These are phyloP conservation scores for Arachnopeziza araneosa DNA, from an alignment of 2,329 filamentous ascomycete genomes.

Conservation along the genomic window DNA sequence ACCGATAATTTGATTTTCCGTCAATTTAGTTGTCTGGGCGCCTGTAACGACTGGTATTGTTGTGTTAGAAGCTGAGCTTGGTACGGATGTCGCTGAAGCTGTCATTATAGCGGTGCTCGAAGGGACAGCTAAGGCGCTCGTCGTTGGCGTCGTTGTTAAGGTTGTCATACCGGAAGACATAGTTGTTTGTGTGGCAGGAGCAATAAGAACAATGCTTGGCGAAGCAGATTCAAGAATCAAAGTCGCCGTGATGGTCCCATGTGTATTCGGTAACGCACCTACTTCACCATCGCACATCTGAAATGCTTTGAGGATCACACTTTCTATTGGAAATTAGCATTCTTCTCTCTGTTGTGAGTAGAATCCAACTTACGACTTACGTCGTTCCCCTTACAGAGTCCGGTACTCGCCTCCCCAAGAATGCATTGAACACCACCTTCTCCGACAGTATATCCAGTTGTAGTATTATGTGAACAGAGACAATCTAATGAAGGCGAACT, in stretches of 20 bases:
- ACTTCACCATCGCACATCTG: slow-evolving; percentile 50
- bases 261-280: slow-evolving; percentile 50
- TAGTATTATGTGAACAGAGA: slow-evolving; percentile 55
- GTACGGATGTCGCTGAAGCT: slow-evolving; percentile 3
- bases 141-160: slow-evolving; percentile 9
- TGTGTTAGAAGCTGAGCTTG: slow-evolving; percentile 9
- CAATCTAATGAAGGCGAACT: slow-evolving; percentile 50
- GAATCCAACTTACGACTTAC: slow-evolving; percentile 16
- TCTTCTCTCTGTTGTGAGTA: neutral
- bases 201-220: slow-evolving; percentile 31
- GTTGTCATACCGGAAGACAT: slow-evolving; percentile 9
- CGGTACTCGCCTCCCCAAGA: slow-evolving; percentile 44
- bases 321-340: slow-evolving; percentile 26
- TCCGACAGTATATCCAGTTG: slow-evolving; percentile 61
- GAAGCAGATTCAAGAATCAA: slow-evolving; percentile 38
- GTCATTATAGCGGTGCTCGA: neutral
- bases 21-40: slow-evolving; percentile 8
- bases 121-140: neutral
- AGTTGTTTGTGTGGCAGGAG: slow-evolving; percentile 17
- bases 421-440: slow-evolving; percentile 67
- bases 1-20: slow-evolving; percentile 45
- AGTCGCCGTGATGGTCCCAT: slow-evolving; percentile 53
- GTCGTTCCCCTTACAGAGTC: slow-evolving; percentile 46
- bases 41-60: slow-evolving; percentile 8
- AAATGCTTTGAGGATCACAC: slow-evolving; percentile 46